Conservation (phyloP, 805 yeast species). For the Phaffomyces opuntiae region DNA sequence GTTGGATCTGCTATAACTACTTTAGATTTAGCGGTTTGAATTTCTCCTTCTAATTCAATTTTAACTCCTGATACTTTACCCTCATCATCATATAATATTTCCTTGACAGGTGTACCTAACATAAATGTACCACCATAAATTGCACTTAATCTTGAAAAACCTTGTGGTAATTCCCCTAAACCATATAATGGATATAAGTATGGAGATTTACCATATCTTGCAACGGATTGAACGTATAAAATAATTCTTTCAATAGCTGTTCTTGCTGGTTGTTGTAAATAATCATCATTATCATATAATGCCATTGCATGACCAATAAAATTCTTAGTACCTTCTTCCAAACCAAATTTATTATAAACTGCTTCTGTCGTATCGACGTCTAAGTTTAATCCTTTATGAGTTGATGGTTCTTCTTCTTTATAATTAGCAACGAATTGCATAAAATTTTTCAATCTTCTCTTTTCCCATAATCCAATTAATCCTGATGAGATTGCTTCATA, state of each 20-base stretch:
- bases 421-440: constrained; percentile 81
- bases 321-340: constrained; percentile 89
- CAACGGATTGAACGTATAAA: constrained; percentile 83
- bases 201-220: constrained; percentile 94
- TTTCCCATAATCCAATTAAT: constrained; percentile 93
- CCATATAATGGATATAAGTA: constrained; percentile 95
- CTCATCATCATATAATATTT: constrained; percentile 64
- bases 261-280: constrained; percentile 81
- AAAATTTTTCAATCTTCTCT: constrained; percentile 89
- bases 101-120: constrained; percentile 95
- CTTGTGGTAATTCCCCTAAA: constrained; percentile 97
- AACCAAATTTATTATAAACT: constrained; percentile 80
- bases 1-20: constrained; percentile 96
- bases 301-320: constrained; percentile 99
- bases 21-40: constrained; percentile 71
- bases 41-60: constrained; percentile 69
- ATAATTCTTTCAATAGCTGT: constrained; percentile 83
- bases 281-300: constrained; percentile 87
- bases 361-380: constrained; percentile 90
- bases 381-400: constrained; percentile 81
- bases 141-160: constrained; percentile 93
- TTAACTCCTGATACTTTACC: constrained; percentile 80
- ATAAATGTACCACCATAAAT: constrained; percentile 98
- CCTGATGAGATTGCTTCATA: constrained; percentile 87
- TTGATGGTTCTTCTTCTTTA: constrained; percentile 66